These are phyloP conservation scores for Pythium rishiriense DNA, from an alignment of 352 stramenopile genomes.

Conservation along the genomic window DNA sequence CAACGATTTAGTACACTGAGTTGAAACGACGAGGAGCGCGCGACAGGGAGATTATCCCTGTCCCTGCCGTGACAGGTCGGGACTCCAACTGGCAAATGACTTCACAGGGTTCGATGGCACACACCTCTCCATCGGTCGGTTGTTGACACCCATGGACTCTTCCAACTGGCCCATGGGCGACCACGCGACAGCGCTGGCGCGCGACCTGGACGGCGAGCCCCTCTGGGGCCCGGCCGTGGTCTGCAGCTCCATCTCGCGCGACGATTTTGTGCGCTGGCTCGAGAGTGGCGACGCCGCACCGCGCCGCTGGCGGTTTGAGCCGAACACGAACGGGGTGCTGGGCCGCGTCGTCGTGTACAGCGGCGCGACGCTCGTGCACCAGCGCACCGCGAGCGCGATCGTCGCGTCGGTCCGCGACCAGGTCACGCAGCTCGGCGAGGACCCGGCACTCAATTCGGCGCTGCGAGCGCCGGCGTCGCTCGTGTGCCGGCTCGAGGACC, in stretches of 20 bases:
- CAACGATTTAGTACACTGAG: no score
- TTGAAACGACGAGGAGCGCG: no score
- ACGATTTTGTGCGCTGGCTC: constrained; percentile 10
- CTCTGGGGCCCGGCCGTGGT: constrained; percentile 6
- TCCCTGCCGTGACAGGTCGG: no score
- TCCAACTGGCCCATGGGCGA: background rate
- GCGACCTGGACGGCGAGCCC: constrained; percentile 6
- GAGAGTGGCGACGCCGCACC: constrained; percentile 4
- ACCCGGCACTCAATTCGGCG: background rate
- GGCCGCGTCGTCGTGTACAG: constrained; percentile 18
- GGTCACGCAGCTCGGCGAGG: background rate
- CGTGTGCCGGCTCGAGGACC: constrained; percentile 4
- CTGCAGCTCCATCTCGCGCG: constrained; percentile 14
- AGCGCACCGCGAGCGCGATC: constrained; percentile 6
- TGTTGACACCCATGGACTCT: background rate
- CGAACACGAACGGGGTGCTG: background rate
- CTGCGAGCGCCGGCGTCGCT: constrained; percentile 8
- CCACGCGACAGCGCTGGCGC: background rate
- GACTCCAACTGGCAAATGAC: no score
- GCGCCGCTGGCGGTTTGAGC: constrained; percentile 11
- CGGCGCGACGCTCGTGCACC: background rate
- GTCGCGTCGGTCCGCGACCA: constrained; percentile 5
- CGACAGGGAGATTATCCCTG: no score
- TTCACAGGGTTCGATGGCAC: no score
- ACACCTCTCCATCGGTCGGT: no score